phyloP scores from a whole-genome alignment of 2,329 filamentous ascomycete species.

The Cercospora sp. region DNA sequence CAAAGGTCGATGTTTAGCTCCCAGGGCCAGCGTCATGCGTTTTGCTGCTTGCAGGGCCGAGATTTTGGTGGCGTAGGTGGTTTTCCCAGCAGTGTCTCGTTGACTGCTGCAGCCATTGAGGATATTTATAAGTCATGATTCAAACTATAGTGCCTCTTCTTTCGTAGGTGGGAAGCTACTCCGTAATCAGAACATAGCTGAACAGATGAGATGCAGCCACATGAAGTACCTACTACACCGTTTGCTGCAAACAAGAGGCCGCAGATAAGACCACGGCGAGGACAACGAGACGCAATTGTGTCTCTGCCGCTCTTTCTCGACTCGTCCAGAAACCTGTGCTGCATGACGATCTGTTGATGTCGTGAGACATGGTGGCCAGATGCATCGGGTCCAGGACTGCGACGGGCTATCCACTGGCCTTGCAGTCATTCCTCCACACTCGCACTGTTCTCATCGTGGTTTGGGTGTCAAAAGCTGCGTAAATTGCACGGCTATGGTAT shows the following conservation, averaged over 20 bases:
- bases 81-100: neutral
- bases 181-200: neutral
- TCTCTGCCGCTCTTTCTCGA: neutral
- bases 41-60: neutral
- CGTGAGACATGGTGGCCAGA: neutral
- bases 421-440: neutral
- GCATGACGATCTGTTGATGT: neutral
- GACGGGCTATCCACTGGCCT: neutral
- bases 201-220: neutral
- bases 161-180: neutral
- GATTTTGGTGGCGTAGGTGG: neutral
- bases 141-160: neutral
- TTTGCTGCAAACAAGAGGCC: neutral
- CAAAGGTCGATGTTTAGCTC: neutral
- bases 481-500: conserved; percentile 14
- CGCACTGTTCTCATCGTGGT: neutral
- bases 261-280: neutral
- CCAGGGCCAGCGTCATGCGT: neutral
- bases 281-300: neutral
- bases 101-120: neutral
- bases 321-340: neutral
- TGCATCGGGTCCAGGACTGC: neutral
- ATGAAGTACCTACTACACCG: neutral
- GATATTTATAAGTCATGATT: neutral
- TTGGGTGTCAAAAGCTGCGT: neutral